phyloP scores from a whole-genome alignment of 2,329 filamentous ascomycete genomes.

The Xylaria sp. region DNA sequence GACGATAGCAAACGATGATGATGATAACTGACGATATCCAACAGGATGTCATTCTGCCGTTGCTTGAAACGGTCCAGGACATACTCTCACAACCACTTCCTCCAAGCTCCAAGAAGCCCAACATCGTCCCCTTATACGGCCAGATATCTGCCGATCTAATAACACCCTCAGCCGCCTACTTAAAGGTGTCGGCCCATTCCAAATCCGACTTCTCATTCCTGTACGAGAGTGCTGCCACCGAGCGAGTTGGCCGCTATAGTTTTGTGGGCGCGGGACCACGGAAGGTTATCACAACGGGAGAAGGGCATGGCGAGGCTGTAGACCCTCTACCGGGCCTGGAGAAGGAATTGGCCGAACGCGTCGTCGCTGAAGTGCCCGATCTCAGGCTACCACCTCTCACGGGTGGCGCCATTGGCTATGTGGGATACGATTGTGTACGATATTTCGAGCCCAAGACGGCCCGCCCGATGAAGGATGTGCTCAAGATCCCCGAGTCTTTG shows the following conservation, averaged over 20 bases:
- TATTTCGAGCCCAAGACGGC: constrained; percentile 99
- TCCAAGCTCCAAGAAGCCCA: constrained; percentile 60
- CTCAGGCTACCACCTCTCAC: constrained; percentile 86
- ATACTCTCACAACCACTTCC: constrained; percentile 54
- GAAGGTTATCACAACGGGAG: constrained; percentile 88
- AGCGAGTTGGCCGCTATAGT: constrained; percentile 93
- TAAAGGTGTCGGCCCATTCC: constrained; percentile 84
- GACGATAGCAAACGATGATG: not conserved
- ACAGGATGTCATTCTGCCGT: constrained; percentile 58
- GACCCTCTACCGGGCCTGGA: constrained; percentile 89
- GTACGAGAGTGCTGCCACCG: constrained; percentile 94
- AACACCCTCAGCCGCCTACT: constrained; percentile 93
- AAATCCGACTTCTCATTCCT: constrained; percentile 87
- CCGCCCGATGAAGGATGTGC: constrained; percentile 85
- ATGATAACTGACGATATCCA: constrained; percentile 21
- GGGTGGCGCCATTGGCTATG: constrained; percentile 94
- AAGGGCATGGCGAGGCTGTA: constrained; percentile 83
- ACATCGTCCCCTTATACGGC: constrained; percentile 83
- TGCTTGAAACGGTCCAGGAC: constrained; percentile 59
- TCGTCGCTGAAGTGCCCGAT: constrained; percentile 85
- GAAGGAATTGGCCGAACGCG: constrained; percentile 79
- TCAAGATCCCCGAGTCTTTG: constrained; percentile 89
- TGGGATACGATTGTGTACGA: constrained; percentile 95
- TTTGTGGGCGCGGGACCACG: constrained; percentile 85
- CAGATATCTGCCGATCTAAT: constrained; percentile 92